Percentiles rank a stretch among this genome's conserved stretches.
Evolutionary conservation across 2,329 filamentous ascomycete species (phyloP).

Genomic region (Fusarium papillatum): DNA sequence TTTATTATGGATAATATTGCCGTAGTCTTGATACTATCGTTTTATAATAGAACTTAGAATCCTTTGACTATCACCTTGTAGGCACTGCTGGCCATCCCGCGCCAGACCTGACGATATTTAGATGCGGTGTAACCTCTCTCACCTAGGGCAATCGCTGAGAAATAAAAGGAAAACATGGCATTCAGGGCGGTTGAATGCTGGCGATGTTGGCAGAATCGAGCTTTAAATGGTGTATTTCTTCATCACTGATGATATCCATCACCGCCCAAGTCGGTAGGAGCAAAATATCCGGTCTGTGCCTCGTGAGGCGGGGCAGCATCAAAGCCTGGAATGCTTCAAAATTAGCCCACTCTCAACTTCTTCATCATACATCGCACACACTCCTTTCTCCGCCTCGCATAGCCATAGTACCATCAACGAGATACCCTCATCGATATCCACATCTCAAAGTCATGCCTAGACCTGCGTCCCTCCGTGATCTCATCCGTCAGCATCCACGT

Average conservation of each 20-base stretch:
- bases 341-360: constrained; percentile 1
- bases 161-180: background rate
- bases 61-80: background rate
- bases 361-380: background rate
- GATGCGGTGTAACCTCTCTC: background rate
- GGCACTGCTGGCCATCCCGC: background rate
- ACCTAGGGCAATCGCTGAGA: background rate
- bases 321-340: background rate
- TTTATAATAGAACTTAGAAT: background rate
- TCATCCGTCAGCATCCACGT: constrained; percentile 40
- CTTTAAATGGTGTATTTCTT: background rate
- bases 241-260: background rate
- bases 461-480: constrained; percentile 24
- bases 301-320: background rate
- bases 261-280: background rate
- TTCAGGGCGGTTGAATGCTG: background rate
- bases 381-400: background rate
- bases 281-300: constrained; percentile 1
- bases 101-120: background rate
- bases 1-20: background rate
- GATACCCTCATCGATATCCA: background rate
- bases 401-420: background rate
- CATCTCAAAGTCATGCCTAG: constrained; percentile 5
- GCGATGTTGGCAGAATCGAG: background rate
- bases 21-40: background rate